Evolutionary conservation across 169 alveolate species (phyloP).

Genomic region (Cryptosporidium tyzzeri): DNA sequence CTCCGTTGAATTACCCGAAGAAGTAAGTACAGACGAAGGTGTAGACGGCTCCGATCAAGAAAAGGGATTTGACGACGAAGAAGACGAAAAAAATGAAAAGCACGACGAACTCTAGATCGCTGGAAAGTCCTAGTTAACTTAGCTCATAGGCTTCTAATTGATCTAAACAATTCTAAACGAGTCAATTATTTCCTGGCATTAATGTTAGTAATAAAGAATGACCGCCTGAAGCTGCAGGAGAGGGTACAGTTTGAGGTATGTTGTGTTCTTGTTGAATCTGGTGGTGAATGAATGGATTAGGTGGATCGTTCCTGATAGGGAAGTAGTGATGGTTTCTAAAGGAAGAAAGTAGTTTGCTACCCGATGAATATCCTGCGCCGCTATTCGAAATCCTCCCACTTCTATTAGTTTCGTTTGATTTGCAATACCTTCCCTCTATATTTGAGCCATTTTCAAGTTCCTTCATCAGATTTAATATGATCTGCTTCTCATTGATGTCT

Average conservation of each 20-base stretch:
- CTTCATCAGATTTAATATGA: conserved; percentile 57
- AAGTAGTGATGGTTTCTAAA: conserved; percentile 74
- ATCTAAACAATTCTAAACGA: not conserved
- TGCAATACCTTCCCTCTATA: conserved; percentile 27
- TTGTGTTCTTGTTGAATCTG: conserved; percentile 40
- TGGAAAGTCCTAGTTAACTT: not conserved
- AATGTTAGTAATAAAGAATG: conserved; percentile 55
- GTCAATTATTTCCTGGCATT: conserved; percentile 66
- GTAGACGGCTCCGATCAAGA: not conserved
- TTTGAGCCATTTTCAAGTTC: conserved; percentile 33
- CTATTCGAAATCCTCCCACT: not conserved
- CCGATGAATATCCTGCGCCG: conserved; percentile 27
- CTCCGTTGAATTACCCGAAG: conserved; percentile 58
- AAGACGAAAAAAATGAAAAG: conserved; percentile 41
- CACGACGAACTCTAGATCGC: conserved; percentile 39
- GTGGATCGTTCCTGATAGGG: conserved; percentile 72
- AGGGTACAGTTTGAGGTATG: conserved; percentile 13
- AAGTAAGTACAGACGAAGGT: not conserved
- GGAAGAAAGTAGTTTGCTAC: conserved; percentile 53
- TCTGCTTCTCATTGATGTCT: conserved; percentile 65
- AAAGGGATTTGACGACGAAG: conserved; percentile 49
- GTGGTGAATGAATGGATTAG: conserved; percentile 66
- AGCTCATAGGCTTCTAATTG: conserved; percentile 7
- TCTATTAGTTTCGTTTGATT: conserved; percentile 9
- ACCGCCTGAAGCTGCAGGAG: conserved; percentile 40